phyloP scores from a whole-genome alignment of 352 stramenopile species.

The Globisporangium yorkense region DNA sequence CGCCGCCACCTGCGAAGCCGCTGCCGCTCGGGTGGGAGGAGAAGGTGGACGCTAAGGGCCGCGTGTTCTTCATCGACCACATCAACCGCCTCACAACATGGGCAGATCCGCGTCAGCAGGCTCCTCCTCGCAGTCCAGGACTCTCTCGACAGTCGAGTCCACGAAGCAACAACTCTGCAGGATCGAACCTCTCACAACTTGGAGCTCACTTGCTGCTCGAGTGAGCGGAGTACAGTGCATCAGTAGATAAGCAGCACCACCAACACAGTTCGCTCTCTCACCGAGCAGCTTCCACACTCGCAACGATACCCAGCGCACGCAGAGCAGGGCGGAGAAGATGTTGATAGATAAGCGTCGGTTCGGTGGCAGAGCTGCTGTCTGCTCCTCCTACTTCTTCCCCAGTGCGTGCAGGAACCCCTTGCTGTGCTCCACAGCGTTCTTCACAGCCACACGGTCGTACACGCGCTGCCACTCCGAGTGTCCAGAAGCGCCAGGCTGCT shows the following conservation, averaged over 20 bases:
- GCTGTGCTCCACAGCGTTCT: conserved; percentile 62
- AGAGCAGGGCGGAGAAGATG: neutral
- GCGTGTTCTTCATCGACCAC: conserved; percentile 72
- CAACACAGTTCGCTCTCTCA: neutral
- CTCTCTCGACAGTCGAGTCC: conserved; percentile 6
- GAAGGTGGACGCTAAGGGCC: conserved; percentile 59
- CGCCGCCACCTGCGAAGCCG: conserved; percentile 7
- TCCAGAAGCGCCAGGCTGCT: neutral
- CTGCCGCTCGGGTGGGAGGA: conserved; percentile 67
- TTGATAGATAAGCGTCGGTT: neutral
- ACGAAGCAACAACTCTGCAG: conserved; percentile 2
- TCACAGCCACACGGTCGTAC: conserved; percentile 60
- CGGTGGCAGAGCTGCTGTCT: neutral
- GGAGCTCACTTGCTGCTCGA: conserved; percentile 10
- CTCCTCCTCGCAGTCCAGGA: neutral
- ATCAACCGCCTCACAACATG: conserved; percentile 70
- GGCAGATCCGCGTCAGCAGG: conserved; percentile 35
- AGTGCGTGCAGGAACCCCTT: conserved; percentile 39
- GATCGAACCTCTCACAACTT: conserved; percentile 12
- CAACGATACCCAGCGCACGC: too few relatives aligned
- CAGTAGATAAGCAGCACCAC: neutral
- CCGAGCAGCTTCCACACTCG: neutral
- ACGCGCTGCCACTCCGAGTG: conserved; percentile 52
- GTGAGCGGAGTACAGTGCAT: neutral
- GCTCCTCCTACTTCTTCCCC: conserved; percentile 10